Evolutionary conservation across 352 stramenopile genomes (phyloP).

Genomic region (Phytophthora gonapodyides): DNA sequence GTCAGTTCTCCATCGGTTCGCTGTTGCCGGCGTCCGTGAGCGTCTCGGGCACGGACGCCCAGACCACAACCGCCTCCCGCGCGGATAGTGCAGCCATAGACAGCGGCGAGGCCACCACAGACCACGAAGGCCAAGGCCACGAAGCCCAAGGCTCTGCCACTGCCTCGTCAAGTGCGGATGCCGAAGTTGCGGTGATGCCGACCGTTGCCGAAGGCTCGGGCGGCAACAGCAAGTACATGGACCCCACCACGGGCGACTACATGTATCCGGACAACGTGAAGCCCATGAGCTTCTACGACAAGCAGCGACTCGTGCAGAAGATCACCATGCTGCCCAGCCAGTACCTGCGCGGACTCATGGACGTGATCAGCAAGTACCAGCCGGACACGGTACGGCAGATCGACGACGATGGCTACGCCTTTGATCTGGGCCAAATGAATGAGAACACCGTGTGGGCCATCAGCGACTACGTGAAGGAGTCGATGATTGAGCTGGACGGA

Average conservation of each 20-base stretch:
- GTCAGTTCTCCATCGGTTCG: constrained; percentile 79
- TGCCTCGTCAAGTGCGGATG: not conserved
- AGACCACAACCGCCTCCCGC: constrained; percentile 7
- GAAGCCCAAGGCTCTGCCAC: constrained; percentile 31
- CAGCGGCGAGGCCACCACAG: constrained; percentile 30
- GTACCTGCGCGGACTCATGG: constrained; percentile 84
- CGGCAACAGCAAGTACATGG: constrained; percentile 74
- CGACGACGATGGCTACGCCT: constrained; percentile 88
- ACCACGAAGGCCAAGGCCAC: constrained; percentile 41
- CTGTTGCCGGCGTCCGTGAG: constrained; percentile 52
- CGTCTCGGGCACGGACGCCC: constrained; percentile 12
- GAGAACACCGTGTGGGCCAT: constrained; percentile 90
- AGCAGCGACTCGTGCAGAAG: constrained; percentile 84
- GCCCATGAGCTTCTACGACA: constrained; percentile 85
- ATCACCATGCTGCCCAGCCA: constrained; percentile 87
- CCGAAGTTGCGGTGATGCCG: constrained; percentile 24
- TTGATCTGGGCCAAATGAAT: constrained; percentile 88
- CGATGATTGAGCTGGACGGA: constrained; percentile 83
- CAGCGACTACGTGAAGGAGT: constrained; percentile 87
- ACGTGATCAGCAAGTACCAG: constrained; percentile 91
- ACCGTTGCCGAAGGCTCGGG: constrained; percentile 58
- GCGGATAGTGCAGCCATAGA: constrained; percentile 23
- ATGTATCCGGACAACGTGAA: constrained; percentile 88
- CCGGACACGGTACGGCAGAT: constrained; percentile 85
- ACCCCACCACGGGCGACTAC: constrained; percentile 71